Percentiles rank a stretch among this genome's conserved stretches.
These are phyloP conservation scores for Cucurbita moschata DNA, from an alignment of 306 rosid species.

Conservation along the genomic window DNA sequence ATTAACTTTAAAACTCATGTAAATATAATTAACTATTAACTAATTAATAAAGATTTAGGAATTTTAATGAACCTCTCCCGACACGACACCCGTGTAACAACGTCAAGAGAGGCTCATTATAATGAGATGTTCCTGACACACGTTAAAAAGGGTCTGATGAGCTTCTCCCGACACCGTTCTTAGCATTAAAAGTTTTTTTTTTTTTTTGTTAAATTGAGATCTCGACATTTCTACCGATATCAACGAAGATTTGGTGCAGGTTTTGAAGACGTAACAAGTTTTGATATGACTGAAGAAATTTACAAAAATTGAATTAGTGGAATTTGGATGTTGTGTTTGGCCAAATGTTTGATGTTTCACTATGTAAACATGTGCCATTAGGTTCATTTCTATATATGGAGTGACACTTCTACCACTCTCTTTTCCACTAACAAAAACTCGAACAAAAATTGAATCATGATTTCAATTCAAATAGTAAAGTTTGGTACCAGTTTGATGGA, in stretches of 20 bases:
- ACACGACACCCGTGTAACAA: too few species aligned
- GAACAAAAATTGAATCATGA: neutral
- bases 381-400: neutral
- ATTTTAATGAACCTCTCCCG: too few species aligned
- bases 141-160: too few species aligned
- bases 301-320: neutral
- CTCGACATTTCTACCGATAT: too few species aligned
- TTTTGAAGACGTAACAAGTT: neutral
- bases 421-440: neutral
- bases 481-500: neutral
- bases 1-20: too few species aligned
- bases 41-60: too few species aligned
- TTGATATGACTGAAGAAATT: neutral
- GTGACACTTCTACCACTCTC: neutral
- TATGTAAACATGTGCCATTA: neutral
- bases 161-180: too few species aligned
- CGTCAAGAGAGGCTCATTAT: too few species aligned
- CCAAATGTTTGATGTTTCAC: neutral
- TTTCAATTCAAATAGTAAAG: neutral
- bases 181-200: too few species aligned
- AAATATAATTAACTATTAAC: too few species aligned
- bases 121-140: too few species aligned
- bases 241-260: neutral
- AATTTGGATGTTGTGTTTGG: neutral
- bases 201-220: too few species aligned